Evolutionary conservation across 2,329 filamentous ascomycete species (phyloP).

Genomic region (Aureobasidium vineae): DNA sequence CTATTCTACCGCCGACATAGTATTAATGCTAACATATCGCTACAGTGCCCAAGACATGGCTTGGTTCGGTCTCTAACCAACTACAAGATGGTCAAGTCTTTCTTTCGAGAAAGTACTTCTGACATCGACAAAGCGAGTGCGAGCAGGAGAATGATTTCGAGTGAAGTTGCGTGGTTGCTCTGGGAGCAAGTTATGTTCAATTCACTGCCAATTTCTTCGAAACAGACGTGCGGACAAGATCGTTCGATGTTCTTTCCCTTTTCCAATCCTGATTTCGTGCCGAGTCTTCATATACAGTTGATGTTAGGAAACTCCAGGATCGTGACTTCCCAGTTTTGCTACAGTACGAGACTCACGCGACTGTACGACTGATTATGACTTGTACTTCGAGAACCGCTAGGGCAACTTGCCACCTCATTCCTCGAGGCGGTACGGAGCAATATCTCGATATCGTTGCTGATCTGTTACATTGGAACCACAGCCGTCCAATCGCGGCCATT

Average conservation of each 20-base stretch:
- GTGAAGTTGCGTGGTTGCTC: neutral
- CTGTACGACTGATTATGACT: neutral
- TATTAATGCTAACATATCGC: neutral
- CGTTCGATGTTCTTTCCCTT: neutral
- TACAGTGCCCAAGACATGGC: constrained; percentile 23
- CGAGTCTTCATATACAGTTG: neutral
- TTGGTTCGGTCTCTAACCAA: constrained; percentile 11
- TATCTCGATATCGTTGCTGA: too few relatives aligned
- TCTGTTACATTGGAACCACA: too few relatives aligned
- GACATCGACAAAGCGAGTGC: neutral
- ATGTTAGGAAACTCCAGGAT: neutral
- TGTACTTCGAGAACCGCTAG: too few relatives aligned
- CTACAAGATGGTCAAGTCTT: too few relatives aligned
- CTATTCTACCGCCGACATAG: neutral
- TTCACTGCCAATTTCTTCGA: neutral
- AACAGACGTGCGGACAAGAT: neutral
- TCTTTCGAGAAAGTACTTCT: neutral
- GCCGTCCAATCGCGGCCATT: too few relatives aligned
- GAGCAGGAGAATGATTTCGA: neutral
- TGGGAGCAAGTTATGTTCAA: neutral
- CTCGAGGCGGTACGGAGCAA: too few relatives aligned
- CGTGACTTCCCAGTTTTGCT: neutral
- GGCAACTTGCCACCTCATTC: constrained; percentile 24
- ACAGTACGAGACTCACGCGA: neutral
- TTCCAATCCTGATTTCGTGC: neutral